Evolutionary conservation across 805 yeast species (phyloP).

Genomic region (Blastobotrys chiropterorum): DNA sequence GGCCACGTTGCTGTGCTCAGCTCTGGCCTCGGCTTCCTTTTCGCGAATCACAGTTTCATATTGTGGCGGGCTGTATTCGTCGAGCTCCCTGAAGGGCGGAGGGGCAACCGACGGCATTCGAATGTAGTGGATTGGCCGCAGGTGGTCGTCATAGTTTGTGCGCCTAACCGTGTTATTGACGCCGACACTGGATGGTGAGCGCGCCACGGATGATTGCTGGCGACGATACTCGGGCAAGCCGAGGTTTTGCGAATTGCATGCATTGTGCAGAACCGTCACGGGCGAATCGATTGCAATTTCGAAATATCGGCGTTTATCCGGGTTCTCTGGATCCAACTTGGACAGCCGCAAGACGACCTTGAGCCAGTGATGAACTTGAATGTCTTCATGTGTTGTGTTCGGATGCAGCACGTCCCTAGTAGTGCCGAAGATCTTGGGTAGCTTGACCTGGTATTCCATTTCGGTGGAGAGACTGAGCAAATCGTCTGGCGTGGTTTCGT

Average conservation of each 20-base stretch:
- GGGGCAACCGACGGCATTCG: constrained; percentile 55
- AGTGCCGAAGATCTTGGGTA: constrained; percentile 62
- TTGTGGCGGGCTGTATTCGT: constrained; percentile 35
- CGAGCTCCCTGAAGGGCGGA: constrained; percentile 48
- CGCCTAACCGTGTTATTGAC: not conserved
- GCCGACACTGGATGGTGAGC: constrained; percentile 3
- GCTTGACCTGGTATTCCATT: constrained; percentile 74
- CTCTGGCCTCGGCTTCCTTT: constrained; percentile 3
- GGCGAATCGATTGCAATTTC: constrained; percentile 96
- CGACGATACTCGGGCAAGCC: constrained; percentile 33
- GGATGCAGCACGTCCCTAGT: constrained; percentile 62
- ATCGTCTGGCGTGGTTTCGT: constrained; percentile 14
- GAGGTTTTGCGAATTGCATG: constrained; percentile 41
- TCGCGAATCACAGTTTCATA: constrained; percentile 21
- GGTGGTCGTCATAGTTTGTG: not conserved
- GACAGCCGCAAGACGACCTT: constrained; percentile 81
- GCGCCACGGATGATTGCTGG: not conserved
- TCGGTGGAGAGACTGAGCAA: constrained; percentile 26
- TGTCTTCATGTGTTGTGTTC: constrained; percentile 71
- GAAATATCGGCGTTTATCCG: constrained; percentile 72
- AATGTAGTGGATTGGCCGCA: constrained; percentile 47
- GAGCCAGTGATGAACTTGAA: constrained; percentile 93
- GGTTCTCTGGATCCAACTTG: constrained; percentile 44
- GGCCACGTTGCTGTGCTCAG: constrained; percentile 7
- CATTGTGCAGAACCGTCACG: constrained; percentile 67